phyloP scores from a whole-genome alignment of 257 asterid species.

The Solanum piurae region DNA sequence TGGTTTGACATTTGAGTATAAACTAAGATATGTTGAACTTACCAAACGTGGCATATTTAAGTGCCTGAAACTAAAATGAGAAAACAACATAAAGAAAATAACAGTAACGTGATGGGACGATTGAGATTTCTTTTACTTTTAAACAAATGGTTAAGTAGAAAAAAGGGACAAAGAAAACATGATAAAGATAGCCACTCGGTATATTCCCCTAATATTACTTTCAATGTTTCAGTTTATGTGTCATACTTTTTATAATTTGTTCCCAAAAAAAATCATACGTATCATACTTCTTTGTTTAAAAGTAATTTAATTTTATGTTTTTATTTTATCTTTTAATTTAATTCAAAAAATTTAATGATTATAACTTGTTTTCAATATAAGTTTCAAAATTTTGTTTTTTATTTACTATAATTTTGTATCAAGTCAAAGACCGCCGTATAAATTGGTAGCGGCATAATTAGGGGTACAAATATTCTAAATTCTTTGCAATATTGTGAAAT shows the following conservation, averaged over 20 bases:
- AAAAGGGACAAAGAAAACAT: neutral
- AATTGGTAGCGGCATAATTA: neutral
- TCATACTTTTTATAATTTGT: no score
- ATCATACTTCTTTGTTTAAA: no score
- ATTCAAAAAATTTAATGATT: no score
- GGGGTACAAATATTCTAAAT: neutral
- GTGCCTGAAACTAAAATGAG: neutral
- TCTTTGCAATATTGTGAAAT: neutral
- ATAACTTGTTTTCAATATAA: neutral
- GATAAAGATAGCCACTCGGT: no score
- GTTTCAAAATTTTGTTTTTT: neutral
- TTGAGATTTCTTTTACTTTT: neutral
- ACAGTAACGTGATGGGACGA: neutral
- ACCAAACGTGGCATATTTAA: neutral
- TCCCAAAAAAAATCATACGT: no score
- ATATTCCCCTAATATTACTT: no score
- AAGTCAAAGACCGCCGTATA: neutral
- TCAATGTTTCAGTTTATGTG: no score
- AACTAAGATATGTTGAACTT: neutral
- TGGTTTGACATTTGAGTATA: neutral
- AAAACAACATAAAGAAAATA: neutral
- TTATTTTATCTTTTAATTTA: no score
- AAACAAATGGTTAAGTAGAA: neutral
- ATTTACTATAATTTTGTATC: neutral
- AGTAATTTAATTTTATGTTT: no score